These are phyloP conservation scores for Trichomonascaceae sp. DNA, from an alignment of 1,139 yeast genomes.

Conservation along the genomic window DNA sequence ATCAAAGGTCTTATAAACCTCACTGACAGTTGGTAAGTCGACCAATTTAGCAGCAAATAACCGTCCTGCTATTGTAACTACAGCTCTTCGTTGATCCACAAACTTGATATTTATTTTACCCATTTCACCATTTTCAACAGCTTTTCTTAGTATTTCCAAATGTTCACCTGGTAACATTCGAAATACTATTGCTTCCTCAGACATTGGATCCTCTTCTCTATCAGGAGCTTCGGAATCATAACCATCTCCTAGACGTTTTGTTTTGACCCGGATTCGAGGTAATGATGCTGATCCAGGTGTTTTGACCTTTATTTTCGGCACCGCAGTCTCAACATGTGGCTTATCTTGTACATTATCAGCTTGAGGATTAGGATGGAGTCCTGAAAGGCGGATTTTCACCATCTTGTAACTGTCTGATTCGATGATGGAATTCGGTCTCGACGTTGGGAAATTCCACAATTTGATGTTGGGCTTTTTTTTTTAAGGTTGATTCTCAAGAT, in stretches of 20 bases:
- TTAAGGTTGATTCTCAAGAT: background rate
- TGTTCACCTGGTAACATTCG: constrained; percentile 77
- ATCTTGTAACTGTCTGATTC: background rate
- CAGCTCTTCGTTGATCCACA: constrained; percentile 74
- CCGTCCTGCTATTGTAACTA: constrained; percentile 48
- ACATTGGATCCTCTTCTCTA: constrained; percentile 85
- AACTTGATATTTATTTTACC: constrained; percentile 70
- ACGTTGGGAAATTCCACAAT: background rate
- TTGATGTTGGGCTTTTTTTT: background rate
- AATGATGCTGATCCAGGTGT: constrained; percentile 32
- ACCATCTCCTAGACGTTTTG: constrained; percentile 88
- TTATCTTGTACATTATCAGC: background rate
- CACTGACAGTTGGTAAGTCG: constrained; percentile 87
- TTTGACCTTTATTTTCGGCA: constrained; percentile 70
- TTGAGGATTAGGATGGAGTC: constrained; percentile 2
- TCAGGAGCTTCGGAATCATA: constrained; percentile 98
- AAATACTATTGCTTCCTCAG: constrained; percentile 79
- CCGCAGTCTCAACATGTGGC: background rate
- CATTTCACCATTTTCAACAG: constrained; percentile 77
- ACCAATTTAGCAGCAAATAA: constrained; percentile 78
- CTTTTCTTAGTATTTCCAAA: constrained; percentile 68
- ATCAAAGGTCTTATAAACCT: constrained; percentile 84
- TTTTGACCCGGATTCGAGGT: constrained; percentile 72
- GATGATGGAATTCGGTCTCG: background rate
- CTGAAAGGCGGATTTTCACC: constrained; percentile 8